Base-by-base conservation (phyloP, 306 rosid species). In the Malus sieversii region DNA sequence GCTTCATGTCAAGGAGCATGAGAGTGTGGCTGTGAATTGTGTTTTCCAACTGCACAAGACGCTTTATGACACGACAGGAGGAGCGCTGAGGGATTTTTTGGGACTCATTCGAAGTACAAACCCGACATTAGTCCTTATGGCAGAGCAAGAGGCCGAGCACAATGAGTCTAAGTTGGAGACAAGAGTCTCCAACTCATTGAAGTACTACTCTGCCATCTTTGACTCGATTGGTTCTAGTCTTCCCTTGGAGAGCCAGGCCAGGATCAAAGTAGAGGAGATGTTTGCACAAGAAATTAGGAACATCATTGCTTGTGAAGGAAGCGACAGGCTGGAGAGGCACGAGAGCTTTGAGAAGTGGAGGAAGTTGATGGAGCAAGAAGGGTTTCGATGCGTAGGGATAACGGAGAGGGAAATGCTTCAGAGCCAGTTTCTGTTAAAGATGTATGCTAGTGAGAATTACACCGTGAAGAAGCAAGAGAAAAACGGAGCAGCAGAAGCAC, bases 1-100 rank as follows among this genome's bases (percentile, higher is more conserved):
- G 99, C 98, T 96, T 74, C 98, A 92, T 77, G 98, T 96, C 64
- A 96, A 92, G 92, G 96, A 96, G 73, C 90, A 87, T 1, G 99
- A 96, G 67, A 83, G 86, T 29, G 94, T 96, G 45, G 97, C 96
- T 3, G 92, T 92, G 68, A 96, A 96, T 53, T 90, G 97, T 52
- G 80, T 86, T 66, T 81, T 87, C 80, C 99, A 96, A 82, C 92
- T 96, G 2, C 99, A 96, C 87, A 92, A 89, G 85, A 91, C 86
- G 0, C 94, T 96, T 3, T 83, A 89, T 45, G 97, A 92, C 55
- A 81, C 68, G 10, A 85, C 66, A 44, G 93, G 96, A 25, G 93
- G 93, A 74, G 97, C 89, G 1, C 20, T 92, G 59, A 86, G 94
- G 67, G 98, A 92, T 65, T 92, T 96, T 29, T 68, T 96, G 68